A percentile compares a stretch with the other conserved stretches of the same genome.
Conservation (phyloP, 2,329 filamentous ascomycete genomes). For the Thielaviopsis cerberus region DNA sequence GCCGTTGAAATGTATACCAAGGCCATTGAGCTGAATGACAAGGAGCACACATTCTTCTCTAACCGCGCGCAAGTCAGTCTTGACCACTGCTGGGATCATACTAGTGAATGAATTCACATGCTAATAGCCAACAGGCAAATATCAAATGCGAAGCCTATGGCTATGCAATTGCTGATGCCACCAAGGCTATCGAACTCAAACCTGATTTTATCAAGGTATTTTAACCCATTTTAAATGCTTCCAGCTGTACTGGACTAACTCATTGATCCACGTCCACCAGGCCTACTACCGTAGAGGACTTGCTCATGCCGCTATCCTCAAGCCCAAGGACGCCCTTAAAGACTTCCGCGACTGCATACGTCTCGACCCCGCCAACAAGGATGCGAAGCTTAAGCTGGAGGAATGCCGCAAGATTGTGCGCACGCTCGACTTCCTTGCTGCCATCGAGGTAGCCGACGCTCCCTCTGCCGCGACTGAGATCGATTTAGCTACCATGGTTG, state of each 20-base stretch:
- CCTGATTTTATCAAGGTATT: conserved; percentile 71
- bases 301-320: conserved; percentile 77
- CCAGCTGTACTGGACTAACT: not conserved
- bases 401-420: conserved; percentile 93
- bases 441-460: conserved; percentile 82
- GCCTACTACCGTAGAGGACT: conserved; percentile 89
- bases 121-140: conserved; percentile 43
- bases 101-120: not conserved
- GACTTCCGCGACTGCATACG: conserved; percentile 85
- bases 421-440: conserved; percentile 78
- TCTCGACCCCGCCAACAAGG: conserved; percentile 73
- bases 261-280: conserved; percentile 24
- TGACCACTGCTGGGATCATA: not conserved
- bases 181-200: conserved; percentile 78
- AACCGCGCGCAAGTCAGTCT: conserved; percentile 75
- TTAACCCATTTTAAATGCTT: not conserved
- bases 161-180: conserved; percentile 77
- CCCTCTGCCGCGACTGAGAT: conserved; percentile 82
- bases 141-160: conserved; percentile 93
- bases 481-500: conserved; percentile 65
- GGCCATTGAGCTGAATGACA: conserved; percentile 67
- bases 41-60: conserved; percentile 77
- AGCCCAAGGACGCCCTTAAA: conserved; percentile 68
- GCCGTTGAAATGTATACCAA: conserved; percentile 73
- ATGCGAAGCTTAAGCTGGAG: conserved; percentile 74